These are phyloP conservation scores for Tirmania nivea DNA, from an alignment of 495 filamentous ascomycete species.

Conservation along the genomic window DNA sequence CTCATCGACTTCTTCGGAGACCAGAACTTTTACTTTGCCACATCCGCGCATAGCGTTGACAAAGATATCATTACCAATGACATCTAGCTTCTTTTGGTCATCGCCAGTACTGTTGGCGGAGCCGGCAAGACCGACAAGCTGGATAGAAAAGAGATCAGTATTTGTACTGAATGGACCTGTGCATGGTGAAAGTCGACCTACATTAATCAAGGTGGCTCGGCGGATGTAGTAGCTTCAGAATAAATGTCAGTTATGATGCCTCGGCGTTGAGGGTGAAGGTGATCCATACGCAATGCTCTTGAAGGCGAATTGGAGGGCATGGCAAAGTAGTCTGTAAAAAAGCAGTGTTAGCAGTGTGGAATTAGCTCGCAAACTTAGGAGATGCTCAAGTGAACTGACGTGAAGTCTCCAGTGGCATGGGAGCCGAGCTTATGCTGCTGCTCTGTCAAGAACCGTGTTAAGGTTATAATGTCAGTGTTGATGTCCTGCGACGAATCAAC, in stretches of 20 bases:
- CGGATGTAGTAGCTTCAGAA: slow-evolving; percentile 66
- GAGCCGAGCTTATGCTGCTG: slow-evolving; percentile 64
- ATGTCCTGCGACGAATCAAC: slow-evolving; percentile 45
- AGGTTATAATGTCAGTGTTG: slow-evolving; percentile 87
- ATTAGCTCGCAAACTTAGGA: not conserved
- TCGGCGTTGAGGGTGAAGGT: not conserved
- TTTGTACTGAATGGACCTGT: not conserved
- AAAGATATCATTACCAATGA: slow-evolving; percentile 96
- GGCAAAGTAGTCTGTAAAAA: slow-evolving; percentile 60
- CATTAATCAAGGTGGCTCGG: slow-evolving; percentile 84
- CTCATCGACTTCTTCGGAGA: slow-evolving; percentile 92
- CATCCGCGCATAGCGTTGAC: slow-evolving; percentile 80
- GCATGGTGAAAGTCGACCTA: slow-evolving; percentile 11
- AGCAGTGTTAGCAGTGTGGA: not conserved
- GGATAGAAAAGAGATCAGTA: not conserved
- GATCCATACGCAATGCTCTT: slow-evolving; percentile 60
- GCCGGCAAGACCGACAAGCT: slow-evolving; percentile 73
- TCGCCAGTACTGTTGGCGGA: slow-evolving; percentile 90
- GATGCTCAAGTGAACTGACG: slow-evolving; percentile 32
- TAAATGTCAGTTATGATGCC: not conserved
- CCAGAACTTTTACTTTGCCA: slow-evolving; percentile 69
- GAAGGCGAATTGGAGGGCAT: slow-evolving; percentile 97
- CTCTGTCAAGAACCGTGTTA: slow-evolving; percentile 88
- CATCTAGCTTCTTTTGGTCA: slow-evolving; percentile 98
- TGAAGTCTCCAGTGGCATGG: slow-evolving; percentile 86